Percentiles rank a stretch among this genome's conserved stretches.
Evolutionary conservation across 2,329 filamentous ascomycete genomes (phyloP).

Genomic region (Colletotrichum godetiae): DNA sequence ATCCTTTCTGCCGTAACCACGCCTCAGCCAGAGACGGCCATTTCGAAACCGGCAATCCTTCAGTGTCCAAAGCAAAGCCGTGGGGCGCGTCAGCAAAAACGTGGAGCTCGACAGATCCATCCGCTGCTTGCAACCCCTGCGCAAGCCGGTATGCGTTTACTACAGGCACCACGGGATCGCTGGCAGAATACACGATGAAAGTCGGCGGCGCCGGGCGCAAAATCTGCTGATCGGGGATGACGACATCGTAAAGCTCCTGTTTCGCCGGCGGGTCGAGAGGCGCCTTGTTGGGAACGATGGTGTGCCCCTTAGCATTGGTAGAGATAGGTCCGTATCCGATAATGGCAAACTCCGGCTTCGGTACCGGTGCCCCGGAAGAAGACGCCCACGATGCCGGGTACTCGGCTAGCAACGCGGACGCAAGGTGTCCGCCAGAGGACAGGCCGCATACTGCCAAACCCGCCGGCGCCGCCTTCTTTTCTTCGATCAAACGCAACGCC

Average conservation of each 20-base stretch:
- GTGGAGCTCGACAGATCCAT: slow-evolving; percentile 36
- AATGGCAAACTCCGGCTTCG: slow-evolving; percentile 35
- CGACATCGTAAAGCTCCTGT: slow-evolving; percentile 38
- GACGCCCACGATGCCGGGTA: slow-evolving; percentile 36
- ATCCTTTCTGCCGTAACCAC: slow-evolving; percentile 34
- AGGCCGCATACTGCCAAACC: slow-evolving; percentile 37
- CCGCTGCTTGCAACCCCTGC: slow-evolving; percentile 32
- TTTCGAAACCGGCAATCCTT: slow-evolving; percentile 35
- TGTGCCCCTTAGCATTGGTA: slow-evolving; percentile 38
- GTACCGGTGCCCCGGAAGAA: slow-evolving; percentile 23
- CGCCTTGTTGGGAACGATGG: slow-evolving; percentile 37
- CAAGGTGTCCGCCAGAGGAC: slow-evolving; percentile 39
- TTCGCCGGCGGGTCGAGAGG: slow-evolving; percentile 39
- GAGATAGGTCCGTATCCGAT: slow-evolving; percentile 41
- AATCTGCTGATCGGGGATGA: slow-evolving; percentile 38
- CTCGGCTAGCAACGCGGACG: slow-evolving; percentile 36
- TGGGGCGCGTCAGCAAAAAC: slow-evolving; percentile 38
- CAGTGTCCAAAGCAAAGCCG: slow-evolving; percentile 37
- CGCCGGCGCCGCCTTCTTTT: background rate
- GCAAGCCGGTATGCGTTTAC: slow-evolving; percentile 39
- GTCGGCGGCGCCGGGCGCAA: slow-evolving; percentile 34
- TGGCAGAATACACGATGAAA: slow-evolving; percentile 38
- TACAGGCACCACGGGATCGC: slow-evolving; percentile 37
- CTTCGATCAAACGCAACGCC: slow-evolving; percentile 34
- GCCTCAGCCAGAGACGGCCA: slow-evolving; percentile 37